phyloP scores from a whole-genome alignment of 495 filamentous ascomycete species.

The Glonium stellatum region DNA sequence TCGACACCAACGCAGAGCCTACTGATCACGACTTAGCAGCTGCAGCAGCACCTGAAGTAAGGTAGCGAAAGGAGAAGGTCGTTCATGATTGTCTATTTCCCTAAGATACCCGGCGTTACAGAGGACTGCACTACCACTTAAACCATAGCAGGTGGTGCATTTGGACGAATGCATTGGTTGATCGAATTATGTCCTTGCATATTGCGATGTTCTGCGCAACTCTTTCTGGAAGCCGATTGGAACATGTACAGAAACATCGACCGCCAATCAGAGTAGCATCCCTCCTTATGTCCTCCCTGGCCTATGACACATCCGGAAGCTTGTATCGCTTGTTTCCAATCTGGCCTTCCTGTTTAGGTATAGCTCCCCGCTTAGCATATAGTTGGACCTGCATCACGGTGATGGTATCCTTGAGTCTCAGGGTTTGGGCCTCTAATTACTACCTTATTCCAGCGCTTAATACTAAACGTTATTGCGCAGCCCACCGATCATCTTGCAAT shows the following conservation, averaged over 20 bases:
- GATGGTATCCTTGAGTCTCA: background rate
- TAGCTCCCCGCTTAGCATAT: background rate
- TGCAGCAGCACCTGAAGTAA: slow-evolving; percentile 5
- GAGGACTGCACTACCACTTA: background rate
- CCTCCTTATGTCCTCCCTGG: background rate
- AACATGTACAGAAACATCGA: background rate
- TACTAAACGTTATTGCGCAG: background rate
- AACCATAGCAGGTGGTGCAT: background rate
- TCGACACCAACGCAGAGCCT: slow-evolving; percentile 1
- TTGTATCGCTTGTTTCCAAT: background rate
- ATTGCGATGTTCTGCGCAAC: background rate
- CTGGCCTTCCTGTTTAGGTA: background rate
- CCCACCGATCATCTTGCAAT: background rate
- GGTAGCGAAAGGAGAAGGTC: background rate
- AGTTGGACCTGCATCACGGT: background rate
- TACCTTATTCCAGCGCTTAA: background rate
- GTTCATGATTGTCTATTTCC: background rate
- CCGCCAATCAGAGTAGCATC: background rate
- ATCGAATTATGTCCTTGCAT: background rate
- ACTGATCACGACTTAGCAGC: background rate
- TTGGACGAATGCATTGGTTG: background rate
- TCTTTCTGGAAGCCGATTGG: background rate
- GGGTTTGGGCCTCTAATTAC: background rate
- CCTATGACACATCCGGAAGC: background rate
- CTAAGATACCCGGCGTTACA: background rate